Percentiles rank a stretch among this genome's conserved stretches.
Evolutionary conservation across 371 early-diverging fungal genomes (phyloP).

Genomic region (Apophysomyces ossiformis): DNA sequence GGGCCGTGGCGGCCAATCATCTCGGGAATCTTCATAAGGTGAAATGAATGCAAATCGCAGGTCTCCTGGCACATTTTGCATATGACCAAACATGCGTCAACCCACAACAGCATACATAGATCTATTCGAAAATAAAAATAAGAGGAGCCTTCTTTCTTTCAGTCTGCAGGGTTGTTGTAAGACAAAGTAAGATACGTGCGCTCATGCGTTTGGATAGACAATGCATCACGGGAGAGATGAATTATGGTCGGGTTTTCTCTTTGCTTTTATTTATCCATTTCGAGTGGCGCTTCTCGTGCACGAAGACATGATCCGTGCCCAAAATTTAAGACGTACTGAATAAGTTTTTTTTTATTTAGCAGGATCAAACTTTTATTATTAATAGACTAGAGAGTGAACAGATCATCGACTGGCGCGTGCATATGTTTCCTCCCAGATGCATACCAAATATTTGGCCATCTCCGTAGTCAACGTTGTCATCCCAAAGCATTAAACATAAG

Average conservation of each 20-base stretch:
- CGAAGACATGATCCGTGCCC: slow-evolving; percentile 10
- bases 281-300: slow-evolving; percentile 15
- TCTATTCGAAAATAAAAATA: slow-evolving; percentile 12
- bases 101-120: slow-evolving; percentile 12
- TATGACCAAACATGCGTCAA: slow-evolving; percentile 18
- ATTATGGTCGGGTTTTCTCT: slow-evolving; percentile 3
- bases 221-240: slow-evolving; percentile 18
- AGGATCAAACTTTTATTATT: background rate
- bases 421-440: slow-evolving; percentile 6
- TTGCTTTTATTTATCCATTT: slow-evolving; percentile 25
- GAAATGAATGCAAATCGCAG: slow-evolving; percentile 26
- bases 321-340: background rate
- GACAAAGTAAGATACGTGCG: slow-evolving; percentile 17
- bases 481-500: slow-evolving; percentile 1
- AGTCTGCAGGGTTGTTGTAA: slow-evolving; percentile 21
- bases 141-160: slow-evolving; percentile 16
- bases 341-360: background rate
- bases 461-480: slow-evolving; percentile 8
- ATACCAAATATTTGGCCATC: slow-evolving; percentile 3
- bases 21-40: slow-evolving; percentile 16
- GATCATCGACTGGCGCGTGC: slow-evolving; percentile 11
- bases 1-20: slow-evolving; percentile 10
- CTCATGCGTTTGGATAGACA: slow-evolving; percentile 24
- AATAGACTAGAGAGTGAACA: background rate
- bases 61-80: slow-evolving; percentile 17